phyloP scores from a whole-genome alignment of 2,329 filamentous ascomycete genomes.

The Ceratocystis alfenasii region DNA sequence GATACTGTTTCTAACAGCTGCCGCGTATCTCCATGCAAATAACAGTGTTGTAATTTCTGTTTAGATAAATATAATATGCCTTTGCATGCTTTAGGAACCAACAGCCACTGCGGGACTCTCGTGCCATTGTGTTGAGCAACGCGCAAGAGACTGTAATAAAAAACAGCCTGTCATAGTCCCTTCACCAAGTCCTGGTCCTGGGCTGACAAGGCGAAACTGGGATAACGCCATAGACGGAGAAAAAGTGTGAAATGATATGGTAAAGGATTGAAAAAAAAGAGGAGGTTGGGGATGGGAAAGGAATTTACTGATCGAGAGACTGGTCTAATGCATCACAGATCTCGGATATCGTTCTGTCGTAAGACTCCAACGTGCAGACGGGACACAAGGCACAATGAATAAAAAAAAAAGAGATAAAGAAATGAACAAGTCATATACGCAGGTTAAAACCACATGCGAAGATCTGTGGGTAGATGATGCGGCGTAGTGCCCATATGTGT shows the following conservation, averaged over 20 bases:
- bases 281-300: background rate
- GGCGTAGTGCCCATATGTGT: constrained; percentile 38
- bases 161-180: background rate
- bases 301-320: background rate
- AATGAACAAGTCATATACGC: constrained; percentile 9
- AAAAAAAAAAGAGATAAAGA: background rate
- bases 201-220: background rate
- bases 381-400: background rate
- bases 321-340: background rate
- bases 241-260: background rate
- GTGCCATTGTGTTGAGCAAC: background rate
- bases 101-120: background rate
- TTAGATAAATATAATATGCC: background rate
- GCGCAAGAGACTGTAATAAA: background rate
- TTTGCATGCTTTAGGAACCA: background rate
- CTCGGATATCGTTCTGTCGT: constrained; percentile 7
- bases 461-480: constrained; percentile 21
- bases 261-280: background rate
- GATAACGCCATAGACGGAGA: background rate
- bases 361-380: background rate
- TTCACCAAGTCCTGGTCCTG: background rate
- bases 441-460: background rate
- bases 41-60: background rate
- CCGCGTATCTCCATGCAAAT: background rate
- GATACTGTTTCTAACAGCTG: background rate